Percentiles rank a stretch among this genome's conserved stretches.
Conservation (phyloP, 139 green algal species). For the Haematococcus lacustris region DNA sequence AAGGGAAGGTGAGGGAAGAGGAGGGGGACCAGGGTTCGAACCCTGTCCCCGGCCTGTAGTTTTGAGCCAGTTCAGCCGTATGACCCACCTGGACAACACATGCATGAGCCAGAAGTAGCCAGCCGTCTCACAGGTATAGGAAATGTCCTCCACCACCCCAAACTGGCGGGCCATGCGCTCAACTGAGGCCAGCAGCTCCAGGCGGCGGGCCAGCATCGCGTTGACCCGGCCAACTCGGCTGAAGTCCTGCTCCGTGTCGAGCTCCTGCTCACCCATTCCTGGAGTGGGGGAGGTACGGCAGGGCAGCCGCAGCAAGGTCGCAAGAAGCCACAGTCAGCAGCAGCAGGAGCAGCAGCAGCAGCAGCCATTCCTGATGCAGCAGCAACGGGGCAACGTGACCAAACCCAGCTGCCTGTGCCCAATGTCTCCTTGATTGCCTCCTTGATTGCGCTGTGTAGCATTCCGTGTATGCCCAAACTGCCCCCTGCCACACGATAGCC, state of each 20-base stretch:
- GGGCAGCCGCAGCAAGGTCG: too few relatives aligned
- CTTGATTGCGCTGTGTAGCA: too few relatives aligned
- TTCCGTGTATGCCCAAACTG: too few relatives aligned
- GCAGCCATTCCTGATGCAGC: background rate
- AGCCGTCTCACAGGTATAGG: slow-evolving; percentile 95
- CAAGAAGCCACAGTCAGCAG: background rate
- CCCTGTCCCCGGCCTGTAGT: too few relatives aligned
- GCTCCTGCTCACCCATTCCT: slow-evolving; percentile 86
- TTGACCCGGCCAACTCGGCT: slow-evolving; percentile 84
- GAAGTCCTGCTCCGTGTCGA: slow-evolving; percentile 87
- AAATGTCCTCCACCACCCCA: slow-evolving; percentile 53
- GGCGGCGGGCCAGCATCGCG: slow-evolving; percentile 81
- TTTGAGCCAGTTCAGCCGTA: too few relatives aligned
- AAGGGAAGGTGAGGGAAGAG: too few relatives aligned
- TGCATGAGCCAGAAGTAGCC: slow-evolving; percentile 97
- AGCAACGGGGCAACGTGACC: background rate
- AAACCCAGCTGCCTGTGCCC: too few relatives aligned
- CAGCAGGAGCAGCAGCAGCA: too few relatives aligned
- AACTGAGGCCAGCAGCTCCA: slow-evolving; percentile 84
- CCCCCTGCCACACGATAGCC: too few relatives aligned
- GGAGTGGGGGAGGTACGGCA: too few relatives aligned
- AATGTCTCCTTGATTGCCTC: too few relatives aligned
- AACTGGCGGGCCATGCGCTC: slow-evolving; percentile 61
- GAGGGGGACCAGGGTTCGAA: too few relatives aligned
- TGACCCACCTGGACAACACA: slow-evolving; percentile 62